Evolutionary conservation across 2,329 filamentous ascomycete species (phyloP), one percentile per base, ranked within the genome.

Genomic region (Didymosphaeria variabile): DNA sequence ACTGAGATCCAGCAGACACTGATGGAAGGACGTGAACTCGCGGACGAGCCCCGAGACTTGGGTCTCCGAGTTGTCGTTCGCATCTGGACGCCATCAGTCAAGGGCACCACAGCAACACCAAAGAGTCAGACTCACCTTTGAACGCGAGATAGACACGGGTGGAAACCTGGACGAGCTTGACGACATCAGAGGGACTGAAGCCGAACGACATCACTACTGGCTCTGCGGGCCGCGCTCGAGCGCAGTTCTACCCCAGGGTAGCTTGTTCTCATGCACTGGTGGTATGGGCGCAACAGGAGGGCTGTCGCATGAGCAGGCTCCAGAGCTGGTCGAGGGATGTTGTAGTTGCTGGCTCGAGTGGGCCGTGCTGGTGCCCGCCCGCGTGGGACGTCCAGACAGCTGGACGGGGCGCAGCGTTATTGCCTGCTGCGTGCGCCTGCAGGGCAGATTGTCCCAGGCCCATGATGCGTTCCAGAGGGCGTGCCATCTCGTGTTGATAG

Each of bases 131-230:
- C 59, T 54, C 65, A 72, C 73, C 72, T 67, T 72, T 75, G 64
- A 75, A 76, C 23, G 74, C 74, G 13, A 74, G 57, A 55, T 76
- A 76, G 19, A 76, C 61, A 21, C 73, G 68, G 23, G 72, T 71
- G 8, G 74, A 76, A 17, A 75, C 50, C 55, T 76, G 71, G 13
- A 76, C 59, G 29, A 76, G 57, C 57, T 75, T 76, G 57, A 75
- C 58, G 21, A 75, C 62, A 60, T 76, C 73, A 10, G 69, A 64
- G 5, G 72, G 73, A 55, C 70, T 72, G 54, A 73, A 68, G 32
- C 74, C 74, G 61, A 75, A 74, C 36, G 72, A 72, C 72, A 75
- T 76, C 17, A 52, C 50, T 42, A 46, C 49, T 38, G 45, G 59
- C 58, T 59, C 47, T 61, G 57, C 53, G 54, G 15, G 67, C 66